Conservation (phyloP, 2,329 filamentous ascomycete genomes). For the Trichophyton mentagrophytes region DNA sequence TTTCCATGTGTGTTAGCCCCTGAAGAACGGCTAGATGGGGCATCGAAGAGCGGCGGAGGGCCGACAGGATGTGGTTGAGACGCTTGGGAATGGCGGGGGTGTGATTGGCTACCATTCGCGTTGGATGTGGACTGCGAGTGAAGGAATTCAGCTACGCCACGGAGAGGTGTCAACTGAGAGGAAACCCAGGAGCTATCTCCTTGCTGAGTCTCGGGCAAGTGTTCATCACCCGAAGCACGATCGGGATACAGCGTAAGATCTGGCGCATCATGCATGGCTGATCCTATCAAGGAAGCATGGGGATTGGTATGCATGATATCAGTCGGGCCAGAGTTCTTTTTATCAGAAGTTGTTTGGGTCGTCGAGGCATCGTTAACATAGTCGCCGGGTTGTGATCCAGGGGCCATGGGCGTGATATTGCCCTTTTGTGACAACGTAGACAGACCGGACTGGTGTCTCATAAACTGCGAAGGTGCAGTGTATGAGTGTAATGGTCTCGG, state of each 20-base stretch:
- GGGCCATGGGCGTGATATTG: conserved; percentile 46
- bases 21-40: conserved; percentile 5
- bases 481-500: conserved; percentile 35
- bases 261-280: conserved; percentile 36
- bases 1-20: not conserved
- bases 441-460: conserved; percentile 34
- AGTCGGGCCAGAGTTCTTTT: conserved; percentile 64
- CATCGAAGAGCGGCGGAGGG: conserved; percentile 25
- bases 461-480: conserved; percentile 35
- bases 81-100: conserved; percentile 20
- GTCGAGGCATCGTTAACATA: conserved; percentile 80
- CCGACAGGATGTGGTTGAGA: conserved; percentile 26
- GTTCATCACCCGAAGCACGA: conserved; percentile 44
- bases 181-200: conserved; percentile 27
- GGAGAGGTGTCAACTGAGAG: conserved; percentile 17
- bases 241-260: conserved; percentile 40
- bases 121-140: conserved; percentile 22
- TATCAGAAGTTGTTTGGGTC: conserved; percentile 69
- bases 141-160: conserved; percentile 18
- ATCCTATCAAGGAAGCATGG: conserved; percentile 39
- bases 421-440: conserved; percentile 38
- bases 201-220: conserved; percentile 53
- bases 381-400: conserved; percentile 46
- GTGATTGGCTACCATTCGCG: conserved; percentile 22
- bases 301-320: conserved; percentile 56